A percentile compares a stretch with the other conserved stretches of the same genome.
Evolutionary conservation across 1,139 yeast genomes (phyloP).

Genomic region (Blastobotrys raffinosifermentans): DNA sequence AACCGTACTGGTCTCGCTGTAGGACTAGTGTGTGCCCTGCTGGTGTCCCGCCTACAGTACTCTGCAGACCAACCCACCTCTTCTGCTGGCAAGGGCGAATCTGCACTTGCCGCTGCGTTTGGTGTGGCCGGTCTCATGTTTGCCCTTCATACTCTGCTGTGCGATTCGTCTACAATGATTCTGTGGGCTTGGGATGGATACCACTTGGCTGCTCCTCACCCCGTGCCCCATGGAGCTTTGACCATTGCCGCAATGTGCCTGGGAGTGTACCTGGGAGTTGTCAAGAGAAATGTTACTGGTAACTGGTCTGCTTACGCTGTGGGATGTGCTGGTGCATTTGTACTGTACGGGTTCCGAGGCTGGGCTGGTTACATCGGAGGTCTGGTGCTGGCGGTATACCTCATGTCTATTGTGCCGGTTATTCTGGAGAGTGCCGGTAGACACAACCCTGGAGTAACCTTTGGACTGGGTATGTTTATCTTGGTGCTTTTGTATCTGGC

Average conservation of each 20-base stretch:
- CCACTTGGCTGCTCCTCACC: slow-evolving; percentile 80
- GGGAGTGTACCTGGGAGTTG: slow-evolving; percentile 50
- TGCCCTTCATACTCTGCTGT: slow-evolving; percentile 64
- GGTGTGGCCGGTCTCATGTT: slow-evolving; percentile 79
- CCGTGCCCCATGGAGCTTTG: slow-evolving; percentile 75
- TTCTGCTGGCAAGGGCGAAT: slow-evolving; percentile 26
- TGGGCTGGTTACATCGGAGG: slow-evolving; percentile 90
- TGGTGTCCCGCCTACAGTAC: slow-evolving; percentile 40
- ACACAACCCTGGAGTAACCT: slow-evolving; percentile 53
- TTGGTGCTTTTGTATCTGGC: slow-evolving; percentile 58
- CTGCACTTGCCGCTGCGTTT: slow-evolving; percentile 45
- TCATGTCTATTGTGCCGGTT: slow-evolving; percentile 58
- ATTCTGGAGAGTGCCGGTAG: slow-evolving; percentile 53
- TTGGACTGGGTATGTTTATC: slow-evolving; percentile 50
- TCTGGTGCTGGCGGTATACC: slow-evolving; percentile 53
- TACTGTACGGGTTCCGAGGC: slow-evolving; percentile 49
- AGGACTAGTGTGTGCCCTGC: slow-evolving; percentile 59
- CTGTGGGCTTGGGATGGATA: slow-evolving; percentile 95
- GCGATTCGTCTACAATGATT: slow-evolving; percentile 79
- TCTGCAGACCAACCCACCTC: slow-evolving; percentile 20
- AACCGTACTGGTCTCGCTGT: slow-evolving; percentile 64
- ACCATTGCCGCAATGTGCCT: slow-evolving; percentile 53
- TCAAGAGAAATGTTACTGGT: slow-evolving; percentile 23
- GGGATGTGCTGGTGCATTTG: slow-evolving; percentile 48
- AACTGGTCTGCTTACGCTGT: slow-evolving; percentile 25